phyloP scores from a whole-genome alignment of 768 basidiomycete species.

The Russula earlei region DNA sequence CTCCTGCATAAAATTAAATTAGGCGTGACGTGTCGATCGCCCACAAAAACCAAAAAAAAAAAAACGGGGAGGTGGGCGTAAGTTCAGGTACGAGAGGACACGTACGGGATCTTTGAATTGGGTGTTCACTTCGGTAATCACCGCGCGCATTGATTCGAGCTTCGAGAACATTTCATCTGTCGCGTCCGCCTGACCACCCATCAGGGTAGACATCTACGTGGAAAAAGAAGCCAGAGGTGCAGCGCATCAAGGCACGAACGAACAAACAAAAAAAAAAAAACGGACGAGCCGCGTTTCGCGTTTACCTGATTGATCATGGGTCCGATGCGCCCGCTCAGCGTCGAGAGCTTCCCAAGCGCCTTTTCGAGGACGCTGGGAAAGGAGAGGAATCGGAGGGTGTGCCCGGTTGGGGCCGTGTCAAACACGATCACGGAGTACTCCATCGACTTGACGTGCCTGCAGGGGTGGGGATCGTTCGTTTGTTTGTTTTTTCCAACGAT shows the following conservation, averaged over 20 bases:
- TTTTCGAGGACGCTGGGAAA: conserved; percentile 98
- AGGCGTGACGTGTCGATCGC: too few species aligned
- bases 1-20: too few species aligned
- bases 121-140: conserved; percentile 97
- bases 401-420: conserved; percentile 97
- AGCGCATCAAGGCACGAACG: neutral
- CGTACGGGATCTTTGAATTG: conserved; percentile 98
- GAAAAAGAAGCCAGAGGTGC: neutral
- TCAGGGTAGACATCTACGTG: conserved; percentile 83
- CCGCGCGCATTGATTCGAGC: conserved; percentile 90
- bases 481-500: too few species aligned
- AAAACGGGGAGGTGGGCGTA: neutral
- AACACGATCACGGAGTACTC: conserved; percentile 99
- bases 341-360: conserved; percentile 88
- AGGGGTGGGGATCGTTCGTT: too few species aligned
- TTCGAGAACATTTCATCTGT: conserved; percentile 99
- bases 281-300: neutral
- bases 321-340: conserved; percentile 89
- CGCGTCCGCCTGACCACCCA: conserved; percentile 83
- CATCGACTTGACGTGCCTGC: conserved; percentile 98
- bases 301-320: conserved; percentile 86
- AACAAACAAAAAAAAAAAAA: neutral
- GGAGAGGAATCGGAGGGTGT: conserved; percentile 96
- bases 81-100: conserved; percentile 9
- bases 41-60: neutral